A percentile compares a stretch with the other conserved stretches of the same genome.
phyloP scores from a whole-genome alignment of 2,329 filamentous ascomycete genomes.

The Paramyrothecium roridum region DNA sequence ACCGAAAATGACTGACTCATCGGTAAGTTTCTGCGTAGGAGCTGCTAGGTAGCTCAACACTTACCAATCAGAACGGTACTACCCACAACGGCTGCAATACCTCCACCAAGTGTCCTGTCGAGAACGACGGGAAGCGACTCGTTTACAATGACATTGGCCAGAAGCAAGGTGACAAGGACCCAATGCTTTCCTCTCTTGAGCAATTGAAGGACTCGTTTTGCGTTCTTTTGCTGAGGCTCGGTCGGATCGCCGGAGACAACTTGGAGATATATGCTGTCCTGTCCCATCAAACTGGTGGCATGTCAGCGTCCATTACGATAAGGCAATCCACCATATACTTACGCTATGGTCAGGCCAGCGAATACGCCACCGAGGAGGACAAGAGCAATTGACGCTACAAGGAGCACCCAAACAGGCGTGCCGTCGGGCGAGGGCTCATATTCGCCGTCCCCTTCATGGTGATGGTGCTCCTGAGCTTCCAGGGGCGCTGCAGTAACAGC shows the following conservation, averaged over 20 bases:
- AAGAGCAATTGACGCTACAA: slow-evolving; percentile 72
- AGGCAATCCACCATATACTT: slow-evolving; percentile 28
- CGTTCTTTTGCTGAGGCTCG: slow-evolving; percentile 83
- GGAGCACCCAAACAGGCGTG: slow-evolving; percentile 74
- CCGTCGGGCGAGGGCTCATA: slow-evolving; percentile 50
- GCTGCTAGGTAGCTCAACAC: slow-evolving; percentile 16
- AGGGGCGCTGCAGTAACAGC: slow-evolving; percentile 47
- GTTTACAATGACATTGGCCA: slow-evolving; percentile 97
- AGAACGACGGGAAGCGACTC: slow-evolving; percentile 94
- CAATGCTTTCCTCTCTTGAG: slow-evolving; percentile 92
- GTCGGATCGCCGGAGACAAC: slow-evolving; percentile 85
- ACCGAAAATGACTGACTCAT: slow-evolving; percentile 81
- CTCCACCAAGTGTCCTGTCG: slow-evolving; percentile 88
- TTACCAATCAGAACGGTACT: slow-evolving; percentile 92
- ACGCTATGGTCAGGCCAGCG: slow-evolving; percentile 88
- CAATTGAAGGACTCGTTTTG: slow-evolving; percentile 73
- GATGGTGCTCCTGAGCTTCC: slow-evolving; percentile 8
- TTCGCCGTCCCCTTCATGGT: slow-evolving; percentile 30
- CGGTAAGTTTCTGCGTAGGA: slow-evolving; percentile 3
- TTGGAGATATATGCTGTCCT: slow-evolving; percentile 96
- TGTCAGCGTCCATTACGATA: slow-evolving; percentile 9
- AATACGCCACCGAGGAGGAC: slow-evolving; percentile 90
- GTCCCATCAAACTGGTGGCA: slow-evolving; percentile 54
- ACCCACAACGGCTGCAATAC: slow-evolving; percentile 89
- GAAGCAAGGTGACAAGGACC: slow-evolving; percentile 89